Evolutionary conservation across 177 flowering plant genomes (phyloP), one percentile per base, ranked within the genome.

Genomic region (Vitis hybrid): DNA sequence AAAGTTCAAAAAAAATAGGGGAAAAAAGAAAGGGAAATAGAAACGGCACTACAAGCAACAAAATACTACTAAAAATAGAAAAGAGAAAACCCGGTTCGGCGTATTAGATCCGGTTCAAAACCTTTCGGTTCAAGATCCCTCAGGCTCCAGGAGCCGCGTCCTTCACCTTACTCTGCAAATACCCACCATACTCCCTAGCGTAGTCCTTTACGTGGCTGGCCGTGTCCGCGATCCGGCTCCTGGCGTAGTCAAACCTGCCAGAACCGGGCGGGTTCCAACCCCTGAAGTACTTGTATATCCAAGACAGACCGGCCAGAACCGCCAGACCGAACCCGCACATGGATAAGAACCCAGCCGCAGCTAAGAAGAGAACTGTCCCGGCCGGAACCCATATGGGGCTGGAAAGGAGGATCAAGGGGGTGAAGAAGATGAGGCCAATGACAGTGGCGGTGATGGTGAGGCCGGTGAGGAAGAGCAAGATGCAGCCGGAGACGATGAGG

Each of bases 61-160:
- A 0, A 5, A 40, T 40, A 26, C 30, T 8, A 40, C 48, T 40
- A 40, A 40, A 40, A 40, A 40, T 6, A 40, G 9, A 40, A 40
- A 40, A 40, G 48, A 40, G 48, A 60, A 62, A 62, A 3, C 32
- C 67, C 32, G 68, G 10, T 71, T 61, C 49, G 15, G 48, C 4
- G 15, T 1, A 13, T 52, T 30, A 18, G 5, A 30, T 30, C 58
- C 59, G 64, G 51, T 49, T 49, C 66, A 50, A 1, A 10, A 26
- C 30, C 30, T 26, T 26, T 7, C 48, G 48, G 48, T 40, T 49
- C 62, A 10, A 10, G 3, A 18, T 50, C 56, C 10, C 13, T 88
- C 83, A 94, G 60, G 99, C 99, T 1, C 97, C 89, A 1, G 97
- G 99, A 75, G 99, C 99, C 0, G 95, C 99, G 76, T 92, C 97